Base-by-base conservation (phyloP, 129 eudicot genomes). In the Pseudognaphalium luteoalbum region DNA sequence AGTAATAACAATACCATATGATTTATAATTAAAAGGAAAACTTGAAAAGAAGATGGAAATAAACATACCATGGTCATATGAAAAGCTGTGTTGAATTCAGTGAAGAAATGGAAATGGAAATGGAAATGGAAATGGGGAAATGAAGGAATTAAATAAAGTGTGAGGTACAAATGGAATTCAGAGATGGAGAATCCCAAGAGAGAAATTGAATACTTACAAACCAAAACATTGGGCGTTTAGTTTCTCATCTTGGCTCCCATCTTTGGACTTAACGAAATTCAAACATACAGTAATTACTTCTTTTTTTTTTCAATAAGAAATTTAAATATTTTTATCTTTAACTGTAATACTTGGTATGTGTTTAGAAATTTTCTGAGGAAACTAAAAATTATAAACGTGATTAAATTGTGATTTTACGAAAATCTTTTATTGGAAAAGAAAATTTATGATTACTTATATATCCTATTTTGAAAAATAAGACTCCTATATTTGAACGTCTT, bases 201-300 rank as follows among this genome's bases (percentile, higher is more conserved):
- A 73, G 78, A 79, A 79, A 62, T 15, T 14, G 65, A 79, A 72
- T 50, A 63, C 73, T 15, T 79, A 71, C 82, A 79, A 68, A 75
- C 7, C 34, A 67, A 80, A 80, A 80, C 83, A 80, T 80, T 80
- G 83, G 78, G 83, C 83, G 72, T 25, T 66, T 35, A 66, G 6
- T 66, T 34, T 56, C 34, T 56, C 3, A 19, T 8, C 25, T 52
- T 71, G 29, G 41, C 17, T 30, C 4, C n/a, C 22, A 2, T 63
- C 83, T 73, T 73, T 73, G 83, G 70, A 80, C 9, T 67, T 80
- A 80, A 80, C 83, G 83, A 80, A 73, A 72, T 17, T 60, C 25
- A 6, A 11, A 32, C 76, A 30, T 58, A 58, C 15, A 28, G 28
- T 0, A 25, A 25, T 0, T 25, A 0, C 1, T 25, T 25, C 1